Base-by-base conservation (phyloP, 192 early-diverging fungal genomes). In the Coemansia sp. region DNA sequence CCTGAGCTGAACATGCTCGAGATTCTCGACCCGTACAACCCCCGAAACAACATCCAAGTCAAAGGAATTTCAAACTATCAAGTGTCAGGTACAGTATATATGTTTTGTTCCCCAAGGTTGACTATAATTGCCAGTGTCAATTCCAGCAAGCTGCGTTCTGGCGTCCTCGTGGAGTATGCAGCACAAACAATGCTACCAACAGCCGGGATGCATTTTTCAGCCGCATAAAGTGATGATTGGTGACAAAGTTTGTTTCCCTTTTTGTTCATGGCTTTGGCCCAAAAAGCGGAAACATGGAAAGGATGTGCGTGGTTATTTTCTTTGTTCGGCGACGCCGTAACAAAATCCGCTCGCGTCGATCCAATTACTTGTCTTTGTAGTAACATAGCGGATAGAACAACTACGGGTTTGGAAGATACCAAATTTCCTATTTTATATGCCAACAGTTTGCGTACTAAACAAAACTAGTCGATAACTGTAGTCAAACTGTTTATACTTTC, bases 1-100 rank as follows among this genome's bases (percentile, higher is more conserved):
- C 79, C 79, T 10, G 79, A 75, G 48, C 70, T 81, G 10, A 81
- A 81, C 11, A 72, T 73, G 70, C 73, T 81, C 25, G 79, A 81
- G 62, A 81, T 81, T 24, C 62, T 76, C 38, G 79, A 81, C 56
- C 73, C 79, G 1, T 61, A 65, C 37, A 80, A 80, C 55, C 50
- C 55, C 14, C 64, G 77, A 38, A 80, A 80, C 66, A 65, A 80
- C 55, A 69, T 80, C 24, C 45, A 65, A n/a, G 61, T 63, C 53
- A 67, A 71, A 21, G 65, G 68, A 2, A 57, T 71, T 25, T 70
- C 62, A 0, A 65, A 80, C 69, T 75, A 71, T 37, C 56, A 51
- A 21, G 62, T 80, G 9, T 71, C 77, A 29, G 73, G 73, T 69
- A 62, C 54, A 55, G 72, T 45, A 11, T 27, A n/a, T 53, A 19